These are phyloP conservation scores for Spiraea crenata DNA, from an alignment of 331 rosid genomes.

Conservation along the genomic window DNA sequence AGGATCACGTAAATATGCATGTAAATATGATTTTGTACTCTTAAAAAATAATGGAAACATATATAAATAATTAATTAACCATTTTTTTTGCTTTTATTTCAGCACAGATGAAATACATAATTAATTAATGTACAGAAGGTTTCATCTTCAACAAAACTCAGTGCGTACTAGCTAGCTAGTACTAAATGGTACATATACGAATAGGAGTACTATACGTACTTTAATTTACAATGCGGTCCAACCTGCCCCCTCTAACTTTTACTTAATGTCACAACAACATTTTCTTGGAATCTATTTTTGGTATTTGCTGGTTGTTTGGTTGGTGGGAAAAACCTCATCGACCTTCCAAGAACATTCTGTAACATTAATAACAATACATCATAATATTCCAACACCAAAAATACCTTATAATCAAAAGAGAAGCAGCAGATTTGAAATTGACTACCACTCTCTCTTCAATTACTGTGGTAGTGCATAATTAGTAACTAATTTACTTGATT, in stretches of 20 bases:
- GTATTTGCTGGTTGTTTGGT: slow-evolving; percentile 41
- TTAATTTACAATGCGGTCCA: slow-evolving; percentile 19
- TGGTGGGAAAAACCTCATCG: slow-evolving; percentile 42
- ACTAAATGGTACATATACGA: too few relatives aligned
- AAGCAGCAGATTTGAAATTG: slow-evolving; percentile 31
- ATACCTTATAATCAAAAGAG: background rate
- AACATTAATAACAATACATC: slow-evolving; percentile 24
- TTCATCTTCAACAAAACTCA: slow-evolving; percentile 28
- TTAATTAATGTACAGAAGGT: slow-evolving; percentile 34
- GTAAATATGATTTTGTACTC: background rate
- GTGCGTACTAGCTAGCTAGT: too few relatives aligned
- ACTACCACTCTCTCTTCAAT: slow-evolving; percentile 6
- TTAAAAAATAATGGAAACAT: background rate
- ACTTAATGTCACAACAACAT: slow-evolving; percentile 33
- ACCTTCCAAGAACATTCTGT: slow-evolving; percentile 39
- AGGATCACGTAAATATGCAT: background rate
- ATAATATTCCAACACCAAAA: background rate
- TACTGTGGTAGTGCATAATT: too few relatives aligned
- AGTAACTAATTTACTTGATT: too few relatives aligned
- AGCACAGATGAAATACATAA: slow-evolving; percentile 29
- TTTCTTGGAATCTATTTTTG: slow-evolving; percentile 20
- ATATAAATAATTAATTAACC: background rate
- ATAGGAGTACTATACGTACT: background rate
- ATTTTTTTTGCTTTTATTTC: slow-evolving; percentile 31
- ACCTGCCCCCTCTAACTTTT: slow-evolving; percentile 28